phyloP scores from a whole-genome alignment of 257 asterid genomes.

The Nicotiana tabacum region DNA sequence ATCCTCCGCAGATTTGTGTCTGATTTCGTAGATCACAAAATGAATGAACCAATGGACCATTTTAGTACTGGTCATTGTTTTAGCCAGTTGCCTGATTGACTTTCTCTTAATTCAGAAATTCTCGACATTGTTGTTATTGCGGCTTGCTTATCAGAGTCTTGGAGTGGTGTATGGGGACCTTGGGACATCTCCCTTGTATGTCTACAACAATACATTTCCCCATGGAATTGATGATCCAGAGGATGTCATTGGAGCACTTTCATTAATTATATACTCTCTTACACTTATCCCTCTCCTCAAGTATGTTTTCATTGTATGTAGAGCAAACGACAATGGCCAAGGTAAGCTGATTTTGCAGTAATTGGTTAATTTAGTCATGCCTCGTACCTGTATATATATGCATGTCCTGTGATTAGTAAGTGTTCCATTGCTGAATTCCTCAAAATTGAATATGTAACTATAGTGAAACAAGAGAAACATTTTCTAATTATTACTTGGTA shows the following conservation, averaged over 20 bases:
- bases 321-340: slow-evolving; percentile 97
- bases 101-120: background rate
- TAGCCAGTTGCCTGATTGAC: background rate
- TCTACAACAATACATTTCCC: slow-evolving; percentile 92
- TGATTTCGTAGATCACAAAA: background rate
- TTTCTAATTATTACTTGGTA: background rate
- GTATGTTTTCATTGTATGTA: slow-evolving; percentile 91
- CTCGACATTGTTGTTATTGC: slow-evolving; percentile 4
- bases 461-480: background rate
- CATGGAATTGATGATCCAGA: slow-evolving; percentile 64
- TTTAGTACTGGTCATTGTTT: background rate
- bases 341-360: slow-evolving; percentile 37
- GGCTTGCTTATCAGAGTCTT: slow-evolving; percentile 42
- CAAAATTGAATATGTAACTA: background rate
- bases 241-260: slow-evolving; percentile 90
- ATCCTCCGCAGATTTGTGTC: background rate
- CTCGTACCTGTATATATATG: background rate
- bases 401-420: background rate
- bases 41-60: background rate
- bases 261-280: slow-evolving; percentile 93
- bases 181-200: slow-evolving; percentile 97
- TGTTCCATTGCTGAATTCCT: background rate
- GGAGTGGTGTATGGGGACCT: slow-evolving; percentile 98
- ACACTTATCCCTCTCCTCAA: slow-evolving; percentile 92
- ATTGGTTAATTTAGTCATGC: background rate